A percentile compares a stretch with the other conserved stretches of the same genome.
Evolutionary conservation across 2,329 filamentous ascomycete genomes (phyloP).

Genomic region (Knufia fluminis): DNA sequence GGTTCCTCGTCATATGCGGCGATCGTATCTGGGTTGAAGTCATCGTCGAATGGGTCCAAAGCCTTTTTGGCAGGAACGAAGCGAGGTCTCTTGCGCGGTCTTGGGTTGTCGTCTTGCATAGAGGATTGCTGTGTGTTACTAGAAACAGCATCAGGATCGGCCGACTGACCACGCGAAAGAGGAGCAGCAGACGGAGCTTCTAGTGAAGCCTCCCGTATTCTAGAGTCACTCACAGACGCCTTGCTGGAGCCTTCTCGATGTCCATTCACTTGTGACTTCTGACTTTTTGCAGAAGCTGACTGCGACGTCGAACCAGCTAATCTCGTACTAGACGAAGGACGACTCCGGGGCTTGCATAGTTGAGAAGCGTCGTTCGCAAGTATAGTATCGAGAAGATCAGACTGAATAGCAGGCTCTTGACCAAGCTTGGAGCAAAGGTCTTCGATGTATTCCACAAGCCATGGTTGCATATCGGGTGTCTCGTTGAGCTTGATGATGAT

Average conservation of each 20-base stretch:
- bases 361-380: constrained; percentile 66
- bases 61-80: constrained; percentile 27
- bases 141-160: constrained; percentile 8
- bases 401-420: constrained; percentile 77
- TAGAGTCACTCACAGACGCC: neutral
- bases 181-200: constrained; percentile 12
- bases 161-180: constrained; percentile 20
- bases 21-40: constrained; percentile 35
- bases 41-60: constrained; percentile 67
- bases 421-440: constrained; percentile 63
- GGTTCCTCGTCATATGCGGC: constrained; percentile 17
- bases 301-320: neutral
- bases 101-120: constrained; percentile 21
- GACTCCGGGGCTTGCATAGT: constrained; percentile 50
- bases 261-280: neutral
- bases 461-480: constrained; percentile 49
- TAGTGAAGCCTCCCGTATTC: neutral
- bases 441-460: constrained; percentile 61
- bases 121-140: constrained; percentile 10
- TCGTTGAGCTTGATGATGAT: constrained; percentile 67
- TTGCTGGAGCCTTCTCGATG: neutral
- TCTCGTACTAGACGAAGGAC: neutral
- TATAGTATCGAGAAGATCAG: constrained; percentile 85
- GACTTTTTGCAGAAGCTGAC: neutral
- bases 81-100: constrained; percentile 26